Conservation (phyloP, 169 alveolate species). For the Babesia ovata region DNA sequence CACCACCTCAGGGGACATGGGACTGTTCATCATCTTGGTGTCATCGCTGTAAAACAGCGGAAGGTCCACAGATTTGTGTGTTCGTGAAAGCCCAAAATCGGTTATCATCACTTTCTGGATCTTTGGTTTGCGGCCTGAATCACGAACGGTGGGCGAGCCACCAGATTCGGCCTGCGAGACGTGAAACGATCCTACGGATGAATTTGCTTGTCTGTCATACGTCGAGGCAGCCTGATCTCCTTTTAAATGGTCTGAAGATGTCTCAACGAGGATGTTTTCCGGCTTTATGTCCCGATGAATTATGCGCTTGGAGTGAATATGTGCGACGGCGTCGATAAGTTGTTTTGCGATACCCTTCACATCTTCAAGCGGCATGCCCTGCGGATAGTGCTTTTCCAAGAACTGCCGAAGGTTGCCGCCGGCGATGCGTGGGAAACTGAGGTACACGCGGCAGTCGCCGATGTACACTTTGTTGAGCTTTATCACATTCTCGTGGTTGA, state of each 20-base stretch:
- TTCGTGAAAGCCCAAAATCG: conserved; percentile 72
- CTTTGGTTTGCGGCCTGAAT: conserved; percentile 54
- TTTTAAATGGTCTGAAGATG: conserved; percentile 42
- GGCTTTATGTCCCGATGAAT: conserved; percentile 80
- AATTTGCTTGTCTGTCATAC: not conserved
- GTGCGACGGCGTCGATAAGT: conserved; percentile 77
- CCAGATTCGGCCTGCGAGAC: conserved; percentile 45
- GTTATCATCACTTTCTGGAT: conserved; percentile 62
- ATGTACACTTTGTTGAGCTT: conserved; percentile 72
- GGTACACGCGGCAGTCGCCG: conserved; percentile 72
- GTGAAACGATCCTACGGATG: no score
- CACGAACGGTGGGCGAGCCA: not conserved
- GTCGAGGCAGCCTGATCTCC: conserved; percentile 76
- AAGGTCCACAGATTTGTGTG: conserved; percentile 32
- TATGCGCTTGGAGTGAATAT: conserved; percentile 80
- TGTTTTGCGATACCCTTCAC: conserved; percentile 74
- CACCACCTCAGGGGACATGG: conserved; percentile 75
- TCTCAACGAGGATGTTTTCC: conserved; percentile 71
- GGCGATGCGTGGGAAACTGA: conserved; percentile 69
- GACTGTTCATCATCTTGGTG: conserved; percentile 54
- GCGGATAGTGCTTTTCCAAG: conserved; percentile 67
- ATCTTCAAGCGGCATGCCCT: conserved; percentile 61
- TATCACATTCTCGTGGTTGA: conserved; percentile 69
- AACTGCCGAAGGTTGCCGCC: conserved; percentile 74
- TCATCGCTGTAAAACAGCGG: conserved; percentile 32